These are phyloP conservation scores for Candida ponderosae DNA, from an alignment of 805 yeast genomes.

Conservation along the genomic window DNA sequence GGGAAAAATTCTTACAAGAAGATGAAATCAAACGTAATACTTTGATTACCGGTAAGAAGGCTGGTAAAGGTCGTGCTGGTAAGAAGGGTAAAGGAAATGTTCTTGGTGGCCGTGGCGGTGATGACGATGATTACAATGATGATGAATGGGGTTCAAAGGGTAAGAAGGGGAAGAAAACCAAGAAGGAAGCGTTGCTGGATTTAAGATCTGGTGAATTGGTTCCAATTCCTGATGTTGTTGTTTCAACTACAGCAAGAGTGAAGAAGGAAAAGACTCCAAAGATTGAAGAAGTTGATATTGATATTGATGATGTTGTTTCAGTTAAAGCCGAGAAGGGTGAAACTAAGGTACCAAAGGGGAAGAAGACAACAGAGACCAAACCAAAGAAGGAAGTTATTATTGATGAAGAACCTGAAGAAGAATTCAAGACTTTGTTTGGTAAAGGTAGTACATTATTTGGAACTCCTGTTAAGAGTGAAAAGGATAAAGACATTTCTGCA, in stretches of 20 bases:
- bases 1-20: constrained; percentile 57
- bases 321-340: constrained; percentile 25
- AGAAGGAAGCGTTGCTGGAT: constrained; percentile 8
- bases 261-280: constrained; percentile 9
- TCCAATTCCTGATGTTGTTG: constrained; percentile 18
- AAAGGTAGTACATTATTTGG: constrained; percentile 21
- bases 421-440: constrained; percentile 30
- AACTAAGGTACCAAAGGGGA: constrained; percentile 15
- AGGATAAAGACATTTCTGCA: constrained; percentile 7
- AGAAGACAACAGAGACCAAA: constrained; percentile 15
- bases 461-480: constrained; percentile 12
- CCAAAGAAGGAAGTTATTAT: constrained; percentile 10
- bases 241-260: constrained; percentile 2
- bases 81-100: constrained; percentile 19
- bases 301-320: constrained; percentile 11
- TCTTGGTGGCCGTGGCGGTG: background rate
- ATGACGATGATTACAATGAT: no score
- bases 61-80: constrained; percentile 28
- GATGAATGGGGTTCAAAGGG: constrained; percentile 11
- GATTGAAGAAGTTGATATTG: constrained; percentile 8
- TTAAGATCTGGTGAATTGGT: constrained; percentile 16
- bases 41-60: constrained; percentile 36
- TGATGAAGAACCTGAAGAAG: constrained; percentile 11
- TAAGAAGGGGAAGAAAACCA: constrained; percentile 7
- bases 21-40: constrained; percentile 56